Conservation (phyloP, 2,329 filamentous ascomycete species). For the Exophiala mesophila region DNA sequence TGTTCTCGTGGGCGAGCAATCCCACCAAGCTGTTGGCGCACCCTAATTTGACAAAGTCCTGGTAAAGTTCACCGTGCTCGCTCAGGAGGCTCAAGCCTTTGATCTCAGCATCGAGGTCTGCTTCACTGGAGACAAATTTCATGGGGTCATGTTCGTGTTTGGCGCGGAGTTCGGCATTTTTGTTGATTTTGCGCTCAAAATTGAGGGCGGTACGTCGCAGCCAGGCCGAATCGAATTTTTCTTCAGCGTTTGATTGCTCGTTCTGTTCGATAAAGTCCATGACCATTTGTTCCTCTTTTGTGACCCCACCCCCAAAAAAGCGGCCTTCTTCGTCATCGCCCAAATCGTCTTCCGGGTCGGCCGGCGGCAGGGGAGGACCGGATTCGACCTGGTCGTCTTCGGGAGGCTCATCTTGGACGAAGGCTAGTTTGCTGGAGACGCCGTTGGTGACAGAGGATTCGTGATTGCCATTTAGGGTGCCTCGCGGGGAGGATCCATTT, state of each 20-base stretch:
- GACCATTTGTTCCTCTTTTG: constrained; percentile 71
- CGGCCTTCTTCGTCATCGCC: constrained; percentile 83
- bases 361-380: constrained; percentile 52
- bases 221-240: constrained; percentile 78
- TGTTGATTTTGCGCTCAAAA: constrained; percentile 86
- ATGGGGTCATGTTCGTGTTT: constrained; percentile 74
- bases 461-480: constrained; percentile 8
- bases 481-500: constrained; percentile 23
- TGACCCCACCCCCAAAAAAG: constrained; percentile 92
- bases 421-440: constrained; percentile 14
- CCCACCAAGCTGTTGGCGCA: constrained; percentile 70
- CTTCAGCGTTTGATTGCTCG: constrained; percentile 46
- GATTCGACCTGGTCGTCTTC: constrained; percentile 47
- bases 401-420: constrained; percentile 21
- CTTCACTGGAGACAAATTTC: constrained; percentile 68
- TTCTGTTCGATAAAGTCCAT: constrained; percentile 80
- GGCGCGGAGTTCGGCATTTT: constrained; percentile 83
- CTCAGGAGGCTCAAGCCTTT: constrained; percentile 80
- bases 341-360: constrained; percentile 53
- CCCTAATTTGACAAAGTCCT: constrained; percentile 71
- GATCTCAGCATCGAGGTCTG: constrained; percentile 82
- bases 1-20: constrained; percentile 88
- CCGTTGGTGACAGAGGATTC: constrained; percentile 8
- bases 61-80: constrained; percentile 79
- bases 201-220: constrained; percentile 72